phyloP scores from a whole-genome alignment of 2,329 filamentous ascomycete species.

The Phoma sp. region DNA sequence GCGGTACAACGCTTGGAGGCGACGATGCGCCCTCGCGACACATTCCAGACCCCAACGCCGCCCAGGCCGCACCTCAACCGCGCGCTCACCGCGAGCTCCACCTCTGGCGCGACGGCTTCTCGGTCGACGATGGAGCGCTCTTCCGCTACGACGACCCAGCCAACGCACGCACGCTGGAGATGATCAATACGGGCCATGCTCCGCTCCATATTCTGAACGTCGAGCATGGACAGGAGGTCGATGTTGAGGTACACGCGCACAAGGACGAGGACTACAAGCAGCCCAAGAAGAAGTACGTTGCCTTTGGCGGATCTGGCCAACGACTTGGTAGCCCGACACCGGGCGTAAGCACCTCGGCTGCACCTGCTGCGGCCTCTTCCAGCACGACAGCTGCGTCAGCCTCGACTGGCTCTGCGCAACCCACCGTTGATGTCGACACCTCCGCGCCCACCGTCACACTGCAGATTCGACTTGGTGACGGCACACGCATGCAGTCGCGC shows the following conservation, averaged over 20 bases:
- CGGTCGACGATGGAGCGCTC: slow-evolving; percentile 80
- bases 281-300: slow-evolving; percentile 77
- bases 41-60: slow-evolving; percentile 66
- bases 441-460: slow-evolving; percentile 73
- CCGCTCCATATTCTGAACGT: slow-evolving; percentile 82
- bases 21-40: slow-evolving; percentile 74
- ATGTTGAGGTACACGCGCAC: slow-evolving; percentile 77
- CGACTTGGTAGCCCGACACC: slow-evolving; percentile 80
- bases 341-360: slow-evolving; percentile 53
- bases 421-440: slow-evolving; percentile 63
- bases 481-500: slow-evolving; percentile 75
- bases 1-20: slow-evolving; percentile 78
- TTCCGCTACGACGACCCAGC: slow-evolving; percentile 79
- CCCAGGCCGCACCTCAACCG: slow-evolving; percentile 48
- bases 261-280: slow-evolving; percentile 76
- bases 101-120: slow-evolving; percentile 85
- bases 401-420: slow-evolving; percentile 47
- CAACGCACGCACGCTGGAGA: slow-evolving; percentile 73
- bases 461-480: slow-evolving; percentile 79
- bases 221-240: slow-evolving; percentile 73
- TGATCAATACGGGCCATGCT: slow-evolving; percentile 79
- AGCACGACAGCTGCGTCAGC: slow-evolving; percentile 35
- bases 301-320: slow-evolving; percentile 74
- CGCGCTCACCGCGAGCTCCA: slow-evolving; percentile 74
- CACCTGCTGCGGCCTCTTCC: slow-evolving; percentile 45